A percentile compares a stretch with the other conserved stretches of the same genome.
phyloP scores from a whole-genome alignment of 345 rosid genomes.

The Eucalyptus cloeziana region DNA sequence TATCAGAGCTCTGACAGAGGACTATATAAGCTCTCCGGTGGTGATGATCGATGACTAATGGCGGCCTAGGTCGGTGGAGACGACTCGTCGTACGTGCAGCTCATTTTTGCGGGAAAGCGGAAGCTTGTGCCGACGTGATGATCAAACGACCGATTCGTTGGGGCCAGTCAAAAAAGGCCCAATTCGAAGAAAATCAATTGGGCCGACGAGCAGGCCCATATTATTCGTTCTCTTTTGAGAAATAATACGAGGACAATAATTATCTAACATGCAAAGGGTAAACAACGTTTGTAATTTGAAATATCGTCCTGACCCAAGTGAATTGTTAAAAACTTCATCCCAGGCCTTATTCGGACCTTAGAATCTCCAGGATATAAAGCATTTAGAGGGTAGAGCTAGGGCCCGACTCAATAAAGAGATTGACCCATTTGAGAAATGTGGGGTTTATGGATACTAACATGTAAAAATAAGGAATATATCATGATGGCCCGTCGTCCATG shows the following conservation, averaged over 20 bases:
- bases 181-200: neutral
- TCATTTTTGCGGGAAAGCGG: neutral
- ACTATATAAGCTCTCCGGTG: neutral
- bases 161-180: neutral
- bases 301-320: no score
- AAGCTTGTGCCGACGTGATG: neutral
- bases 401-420: rapidly evolving
- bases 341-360: no score
- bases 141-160: neutral
- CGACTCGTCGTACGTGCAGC: neutral
- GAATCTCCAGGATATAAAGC: no score
- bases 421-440: rapidly evolving
- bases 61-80: neutral
- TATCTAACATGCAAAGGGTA: neutral
- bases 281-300: no score
- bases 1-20: neutral
- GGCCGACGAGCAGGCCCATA: neutral
- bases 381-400: no score
- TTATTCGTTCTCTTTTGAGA: neutral
- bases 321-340: no score
- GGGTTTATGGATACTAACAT: rapidly evolving
- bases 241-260: neutral
- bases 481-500: rapidly evolving
- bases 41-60: neutral
- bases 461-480: no score